Evolutionary conservation across 805 yeast genomes (phyloP), one percentile per base, ranked within the genome.

Genomic region (Candida argentea): DNA sequence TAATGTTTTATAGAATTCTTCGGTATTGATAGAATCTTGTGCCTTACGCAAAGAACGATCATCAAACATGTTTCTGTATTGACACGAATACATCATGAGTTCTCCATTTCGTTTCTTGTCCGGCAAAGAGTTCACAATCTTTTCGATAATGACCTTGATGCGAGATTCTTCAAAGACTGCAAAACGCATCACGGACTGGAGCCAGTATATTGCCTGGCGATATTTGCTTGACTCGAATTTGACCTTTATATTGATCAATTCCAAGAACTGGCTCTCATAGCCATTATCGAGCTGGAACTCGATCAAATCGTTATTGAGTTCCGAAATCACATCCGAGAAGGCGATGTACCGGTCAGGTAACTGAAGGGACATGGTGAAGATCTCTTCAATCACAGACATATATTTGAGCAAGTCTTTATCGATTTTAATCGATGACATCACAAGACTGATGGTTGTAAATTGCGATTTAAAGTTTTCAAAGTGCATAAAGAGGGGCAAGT

Each of bases 381-480:
- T 50, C 26, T 77, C 82, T 31, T 70, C 72, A 6, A 87, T 47
- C 6, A 70, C 49, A 13, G 76, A 73, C 37, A 83, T 61, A 33
- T 79, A 76, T 2, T 82, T 79, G 29, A 86, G 57, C 10, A 77
- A 55, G 2, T 55, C 44, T 15, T 65, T 57, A 28, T 69, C 77
- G 14, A 73, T 60, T 25, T 43, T 62, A 24, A 57, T 65, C 1
- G 83, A 70, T 6, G 77, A 70, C 45, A 82, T 49, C 20, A 77
- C 50, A 21, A 84, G 47, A 33, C 75, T 71, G 13, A 86, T 62
- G 9, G 80, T 73, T 20, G 83, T 71, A 47, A 89, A 91, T 43
- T 81, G 76, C 1, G 95, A 82, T 30, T 76, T 69, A 45, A 72
- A 78, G 37, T 78, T 72, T 51, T 91, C 96, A 40, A 81, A 67